Base-by-base conservation (phyloP, 768 basidiomycete genomes). In the Naganishia onofrii region DNA sequence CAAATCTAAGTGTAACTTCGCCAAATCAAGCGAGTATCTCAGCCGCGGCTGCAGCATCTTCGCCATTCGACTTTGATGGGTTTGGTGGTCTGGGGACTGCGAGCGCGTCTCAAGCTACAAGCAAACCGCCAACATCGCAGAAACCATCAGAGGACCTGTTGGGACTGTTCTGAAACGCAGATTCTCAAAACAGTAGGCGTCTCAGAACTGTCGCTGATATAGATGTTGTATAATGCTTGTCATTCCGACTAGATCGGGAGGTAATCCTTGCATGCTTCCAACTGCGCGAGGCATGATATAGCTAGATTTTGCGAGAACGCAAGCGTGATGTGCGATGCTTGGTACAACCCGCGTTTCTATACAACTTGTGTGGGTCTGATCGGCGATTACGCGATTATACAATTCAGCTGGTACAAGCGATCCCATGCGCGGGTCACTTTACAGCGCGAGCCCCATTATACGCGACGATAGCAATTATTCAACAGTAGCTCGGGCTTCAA, bases 141-240 rank as follows among this genome's bases (percentile, higher is more conserved):
- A 63, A 63, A 63, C 38, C 60, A 15, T 63, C 60, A 6, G 60
- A 63, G 21, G 60, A 63, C 28, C 38, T 63, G 23, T 44, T 63
- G 29, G 60, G 60, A 6, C 42, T 63, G 60, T 63, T 63, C 38
- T 63, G 28, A 44, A 29, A 29, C 7, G 6, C 13, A 21, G 32
- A 58, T 8, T 34, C 3, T 5, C 29, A 42, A n/a, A n/a, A n/a
- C n/a, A n/a, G n/a, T n/a, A n/a, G n/a, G n/a, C n/a, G n/a, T n/a
- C n/a, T n/a, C n/a, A n/a, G n/a, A n/a, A n/a, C n/a, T n/a, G n/a
- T n/a, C 26, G 17, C 23, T 63, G 21, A 28, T 26, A 44, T 42
- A 23, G 21, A 63, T 36, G 60, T 63, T 63, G 60, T 63, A 63
- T 63, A 46, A 42, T 51, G 23, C 15, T 7, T 17, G 34, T n/a